Evolutionary conservation across 2,329 filamentous ascomycete genomes (phyloP), one percentile per base, ranked within the genome.

Genomic region (Aspergillus awamori): DNA sequence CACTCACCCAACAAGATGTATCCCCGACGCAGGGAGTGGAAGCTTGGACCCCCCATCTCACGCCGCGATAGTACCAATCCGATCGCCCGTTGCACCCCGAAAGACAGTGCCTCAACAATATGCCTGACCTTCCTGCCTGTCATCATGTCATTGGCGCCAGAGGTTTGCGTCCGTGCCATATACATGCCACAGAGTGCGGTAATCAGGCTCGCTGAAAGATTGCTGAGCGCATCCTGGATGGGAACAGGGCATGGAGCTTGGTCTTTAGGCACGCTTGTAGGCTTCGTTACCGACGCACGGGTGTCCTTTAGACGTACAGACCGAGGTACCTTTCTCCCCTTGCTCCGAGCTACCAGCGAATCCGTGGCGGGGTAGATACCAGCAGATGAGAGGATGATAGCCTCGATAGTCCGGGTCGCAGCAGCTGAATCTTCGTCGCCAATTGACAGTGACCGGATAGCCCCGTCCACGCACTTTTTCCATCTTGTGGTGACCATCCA

Each of bases 401-500:
- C 70, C 55, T 76, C 70, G 13, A 77, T 70, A 20, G 76, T 58
- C 3, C 63, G 64, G 3, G 68, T 71, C 13, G 75, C 74, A 13
- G 74, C 65, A 7, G 69, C 67, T 26, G 63, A 77, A 49, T 77
- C 64, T 7, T 63, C 56, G 58, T 77, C 74, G n/a, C 70, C 69
- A n/a, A 61, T 69, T 4, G 75, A 75, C 49, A 78, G 65, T 28
- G 76, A 77, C 39, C 71, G 69, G 11, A 76, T 75, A 6, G 77
- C 77, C 22, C 68, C 65, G 36, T 72, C 69, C 66, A 79, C 68
- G 60, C 73, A 76, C 6, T 63, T 62, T 47, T 74, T 77, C 74
- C 77, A 77, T 13, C 64, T 59, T 17, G 65, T 72, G 13, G 77
- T 79, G 43, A 76, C 75, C 71, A 79, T 74, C 76, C 77, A 79